Evolutionary conservation across 2,329 filamentous ascomycete species (phyloP), one percentile per base, ranked within the genome.

Genomic region (Biscogniauxia sp.): DNA sequence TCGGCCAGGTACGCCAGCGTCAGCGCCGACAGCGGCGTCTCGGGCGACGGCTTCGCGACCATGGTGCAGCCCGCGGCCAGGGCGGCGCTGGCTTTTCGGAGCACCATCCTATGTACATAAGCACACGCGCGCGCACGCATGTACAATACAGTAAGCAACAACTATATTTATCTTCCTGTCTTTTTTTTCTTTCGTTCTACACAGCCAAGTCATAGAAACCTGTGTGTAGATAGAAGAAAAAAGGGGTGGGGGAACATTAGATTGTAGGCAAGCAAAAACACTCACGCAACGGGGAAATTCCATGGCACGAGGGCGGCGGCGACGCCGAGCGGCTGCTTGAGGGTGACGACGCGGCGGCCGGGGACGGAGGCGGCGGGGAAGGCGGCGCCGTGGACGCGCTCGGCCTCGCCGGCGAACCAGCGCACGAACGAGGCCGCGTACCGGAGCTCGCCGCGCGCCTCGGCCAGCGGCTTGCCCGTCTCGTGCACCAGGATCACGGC

Each of bases 281-380:
- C 74, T 70, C 52, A 77, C 73, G 86, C 87, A 55, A 89, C 80
- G 0, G 87, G 87, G 65, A 90, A 90, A 68, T 91, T 73, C 88
- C 88, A 91, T 4, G 89, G 88, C 1, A 91, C 88, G 17, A 92
- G 76, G 0, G 88, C 88, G 0, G 83, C 88, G 0, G 84, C 81
- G 11, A 90, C 87, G 58, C 89, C 89, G 61, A 91, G 82, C 0
- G 88, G 88, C 73, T 91, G 88, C 77, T 93, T 93, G 67, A 93
- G 83, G 0, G 88, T 89, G 62, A 93, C 84, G 2, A 88, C 81
- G 13, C 89, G 80, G 5, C 90, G 79, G 32, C 86, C 85, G 0
- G 89, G 85, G 23, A 23, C 0, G 84, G 76, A 0, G 88, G 78
- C 23, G 0, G 87, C 82, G 0, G 81, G 79, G 53, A 85, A 82